Evolutionary conservation across 2,329 filamentous ascomycete species (phyloP), one percentile per base, ranked within the genome.

Genomic region (Ceratocystis variospora): DNA sequence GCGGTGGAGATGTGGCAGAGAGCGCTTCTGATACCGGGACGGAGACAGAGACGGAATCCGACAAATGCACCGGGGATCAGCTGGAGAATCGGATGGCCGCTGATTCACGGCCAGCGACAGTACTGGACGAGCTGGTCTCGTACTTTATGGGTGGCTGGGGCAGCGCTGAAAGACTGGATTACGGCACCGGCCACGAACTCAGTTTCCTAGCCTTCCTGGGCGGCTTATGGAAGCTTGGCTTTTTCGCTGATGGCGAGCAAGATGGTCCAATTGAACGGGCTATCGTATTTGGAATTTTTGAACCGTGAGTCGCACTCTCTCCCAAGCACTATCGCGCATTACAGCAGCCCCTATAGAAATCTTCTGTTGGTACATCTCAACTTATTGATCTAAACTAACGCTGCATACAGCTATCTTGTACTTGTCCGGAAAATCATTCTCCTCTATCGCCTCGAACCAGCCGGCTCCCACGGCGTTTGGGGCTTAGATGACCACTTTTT

Each of bases 401-500:
- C 71, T 28, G 71, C 50, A 12, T 17, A 31, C 71, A 90, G 88
- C 50, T 96, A 96, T 72, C 79, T 96, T n/a, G 78, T 79, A 41
- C 86, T 97, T 1, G 80, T 96, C 59, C 87, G 94, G 48, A 85
- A 83, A 53, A 80, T 99, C 8, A 96, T 99, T 71, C 79, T 90
- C 63, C 93, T 87, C 1, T 99, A 97, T 74, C 96, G 87, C 0
- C 83, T 99, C 22, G 94, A 99, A 73, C 94, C 94, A 3, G 94
- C 94, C 5, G 94, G 94, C 1, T 96, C 93, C 0, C 94, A 97
- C 73, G 94, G 94, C 2, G 94, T 99, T 22, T 99, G 94, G 94
- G 94, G 94, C 22, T 81, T 99, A n/a, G 94, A 99, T 73, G 94
- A 99, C 74, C 93, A 99, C 76, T 92, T 86, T 7, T 97, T 99